phyloP scores from a whole-genome alignment of 176 grass and related monocot genomes.

The Aegilops speltoides region DNA sequence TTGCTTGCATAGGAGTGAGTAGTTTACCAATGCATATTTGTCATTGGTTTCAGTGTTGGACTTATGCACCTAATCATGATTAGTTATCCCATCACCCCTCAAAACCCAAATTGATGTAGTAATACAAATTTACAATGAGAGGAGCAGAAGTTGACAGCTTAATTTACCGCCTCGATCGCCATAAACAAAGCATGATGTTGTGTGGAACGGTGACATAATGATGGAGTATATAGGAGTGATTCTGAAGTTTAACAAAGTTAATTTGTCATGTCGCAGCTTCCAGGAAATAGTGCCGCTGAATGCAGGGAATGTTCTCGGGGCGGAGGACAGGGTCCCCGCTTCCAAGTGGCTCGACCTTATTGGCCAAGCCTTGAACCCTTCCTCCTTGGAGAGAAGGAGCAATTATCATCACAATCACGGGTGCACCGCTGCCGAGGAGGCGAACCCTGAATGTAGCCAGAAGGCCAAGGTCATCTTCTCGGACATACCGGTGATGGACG shows the following conservation, averaged over 20 bases:
- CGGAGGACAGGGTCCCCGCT: constrained; percentile 62
- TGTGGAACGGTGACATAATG: neutral
- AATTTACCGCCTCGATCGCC: neutral
- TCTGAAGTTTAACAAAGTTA: neutral
- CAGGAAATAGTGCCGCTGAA: constrained; percentile 93
- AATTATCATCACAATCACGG: neutral
- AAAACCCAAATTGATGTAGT: neutral
- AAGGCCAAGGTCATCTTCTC: constrained; percentile 50
- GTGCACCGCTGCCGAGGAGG: neutral
- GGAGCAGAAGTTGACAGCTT: neutral
- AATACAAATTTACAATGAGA: neutral
- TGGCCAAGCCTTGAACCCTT: constrained; percentile 42
- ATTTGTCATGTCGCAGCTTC: constrained; percentile 42
- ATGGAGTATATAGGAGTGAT: neutral
- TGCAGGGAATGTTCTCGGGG: constrained; percentile 70
- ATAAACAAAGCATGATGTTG: neutral
- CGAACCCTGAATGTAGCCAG: neutral
- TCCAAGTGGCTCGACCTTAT: constrained; percentile 71
- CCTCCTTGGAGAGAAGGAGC: neutral
- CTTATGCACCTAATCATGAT: constrained; percentile 38
- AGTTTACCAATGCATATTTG: neutral
- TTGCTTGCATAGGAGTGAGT: neutral
- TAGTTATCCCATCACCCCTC: neutral
- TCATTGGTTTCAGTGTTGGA: constrained; percentile 38
- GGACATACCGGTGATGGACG: constrained; percentile 27